Conservation (phyloP, 805 yeast genomes). For the Metschnikowia peoriensis region DNA sequence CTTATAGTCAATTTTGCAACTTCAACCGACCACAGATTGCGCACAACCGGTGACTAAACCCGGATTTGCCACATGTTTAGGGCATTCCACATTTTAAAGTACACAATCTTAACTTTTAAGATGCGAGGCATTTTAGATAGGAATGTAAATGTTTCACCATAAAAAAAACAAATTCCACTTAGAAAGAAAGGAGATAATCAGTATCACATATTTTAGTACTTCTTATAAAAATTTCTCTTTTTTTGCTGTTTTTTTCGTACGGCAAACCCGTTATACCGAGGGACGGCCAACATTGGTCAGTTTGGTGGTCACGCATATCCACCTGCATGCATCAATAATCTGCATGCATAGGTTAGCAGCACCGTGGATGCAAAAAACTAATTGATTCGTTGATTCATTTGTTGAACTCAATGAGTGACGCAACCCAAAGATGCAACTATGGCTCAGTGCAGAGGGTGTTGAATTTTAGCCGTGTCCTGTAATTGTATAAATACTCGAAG, state of each 20-base stretch:
- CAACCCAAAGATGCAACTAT: neutral
- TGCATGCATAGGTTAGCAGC: neutral
- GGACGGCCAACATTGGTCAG: neutral
- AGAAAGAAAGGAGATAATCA: no score
- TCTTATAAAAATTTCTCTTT: neutral
- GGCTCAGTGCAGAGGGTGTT: neutral
- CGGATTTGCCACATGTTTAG: neutral
- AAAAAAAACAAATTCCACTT: no score
- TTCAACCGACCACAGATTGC: neutral
- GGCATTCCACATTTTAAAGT: no score
- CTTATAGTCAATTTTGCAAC: neutral
- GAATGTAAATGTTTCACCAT: no score
- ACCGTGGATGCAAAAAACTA: neutral
- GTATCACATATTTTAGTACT: no score
- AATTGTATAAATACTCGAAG: no score
- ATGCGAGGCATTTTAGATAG: no score
- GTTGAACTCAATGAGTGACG: neutral
- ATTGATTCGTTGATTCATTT: neutral
- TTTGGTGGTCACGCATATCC: neutral
- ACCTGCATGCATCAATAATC: no score
- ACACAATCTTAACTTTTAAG: no score
- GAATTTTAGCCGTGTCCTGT: no score
- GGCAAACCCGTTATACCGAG: neutral
- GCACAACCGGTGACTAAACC: neutral
- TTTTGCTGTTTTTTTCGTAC: neutral